Percentiles rank a stretch among this genome's conserved stretches.
phyloP scores from a whole-genome alignment of 371 early-diverging fungal species.

The Gilbertella persicaria region DNA sequence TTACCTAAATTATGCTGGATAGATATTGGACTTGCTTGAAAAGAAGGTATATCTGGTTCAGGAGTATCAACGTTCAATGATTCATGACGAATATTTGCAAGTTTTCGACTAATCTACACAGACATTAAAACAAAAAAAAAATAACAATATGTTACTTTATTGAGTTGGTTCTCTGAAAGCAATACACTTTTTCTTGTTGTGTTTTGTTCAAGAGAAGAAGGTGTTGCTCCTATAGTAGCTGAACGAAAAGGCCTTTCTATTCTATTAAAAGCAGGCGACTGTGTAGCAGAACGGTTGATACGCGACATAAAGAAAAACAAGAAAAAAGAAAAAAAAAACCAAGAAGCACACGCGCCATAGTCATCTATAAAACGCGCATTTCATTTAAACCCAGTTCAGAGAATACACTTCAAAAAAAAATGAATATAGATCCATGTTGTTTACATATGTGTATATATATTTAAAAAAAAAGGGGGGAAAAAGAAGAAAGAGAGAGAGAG shows the following conservation, averaged over 20 bases:
- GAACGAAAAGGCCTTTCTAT: conserved; percentile 17
- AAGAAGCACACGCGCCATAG: neutral
- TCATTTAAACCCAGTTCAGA: neutral
- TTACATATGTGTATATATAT: neutral
- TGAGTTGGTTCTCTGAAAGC: conserved; percentile 43
- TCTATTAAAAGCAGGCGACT: conserved; percentile 16
- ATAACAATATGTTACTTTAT: conserved; percentile 27
- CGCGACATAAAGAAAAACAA: conserved; percentile 17
- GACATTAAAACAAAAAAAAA: neutral
- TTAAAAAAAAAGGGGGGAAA: neutral
- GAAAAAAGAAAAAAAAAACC: conserved; percentile 2
- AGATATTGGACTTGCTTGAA: neutral
- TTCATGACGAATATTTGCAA: conserved; percentile 41
- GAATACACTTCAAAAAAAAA: too few species aligned
- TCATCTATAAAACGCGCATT: neutral
- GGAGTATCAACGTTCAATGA: too few species aligned
- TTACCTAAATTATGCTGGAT: conserved; percentile 2
- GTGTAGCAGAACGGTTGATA: conserved; percentile 12
- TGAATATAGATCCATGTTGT: neutral
- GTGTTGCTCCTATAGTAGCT: neutral
- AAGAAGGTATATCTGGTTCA: neutral
- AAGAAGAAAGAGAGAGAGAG: neutral
- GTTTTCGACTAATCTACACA: conserved; percentile 38
- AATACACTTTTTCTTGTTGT: conserved; percentile 17
- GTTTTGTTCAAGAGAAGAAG: neutral